Base-by-base conservation (phyloP, 1,139 yeast genomes). In the Hanseniaspora gamundiae region DNA sequence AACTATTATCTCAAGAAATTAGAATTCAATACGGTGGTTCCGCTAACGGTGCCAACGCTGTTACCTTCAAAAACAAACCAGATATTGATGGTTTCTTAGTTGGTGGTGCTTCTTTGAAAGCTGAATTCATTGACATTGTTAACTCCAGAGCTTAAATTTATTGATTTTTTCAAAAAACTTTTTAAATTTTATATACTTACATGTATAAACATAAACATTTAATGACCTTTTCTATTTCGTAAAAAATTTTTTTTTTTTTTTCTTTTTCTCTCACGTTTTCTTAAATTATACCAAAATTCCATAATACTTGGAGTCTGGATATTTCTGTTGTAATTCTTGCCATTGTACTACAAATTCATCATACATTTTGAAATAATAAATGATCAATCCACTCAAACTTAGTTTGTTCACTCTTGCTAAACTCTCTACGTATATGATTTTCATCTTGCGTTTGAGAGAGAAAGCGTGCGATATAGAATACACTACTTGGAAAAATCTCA, bases 11-110 rank as follows among this genome's bases (percentile, higher is more conserved):
- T 57, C 80, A 75, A 52, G 65, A 70, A 51, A 76, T 76, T 55
- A 83, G 95, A 76, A 91, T 91, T 77, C 74, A 93, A 66, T 91
- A 91, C 76, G 99, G 99, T 69, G 99, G 99, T 62, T 83, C 95
- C 53, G 99, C 91, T 63, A 91, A 86, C 68, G 98, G 95, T 66
- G 78, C 80, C 75, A 91, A 91, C 68, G 94, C 95, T 53, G 66
- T 73, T 47, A 79, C 91, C 54, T 88, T 93, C 77, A 85, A 81
- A 73, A 93, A 80, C 71, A 87, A 87, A 78, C 70, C 71, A 35
- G 95, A 91, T 63, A 93, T 91, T 54, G 99, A 91, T 64, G 99
- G 99, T 46, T 91, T 88, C 91, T 79, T 91, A 62, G 98, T 91
- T 59, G 99, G 99, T 64, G 99, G 99, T 73, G 99, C 98, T 64